Conservation (phyloP, 2,329 filamentous ascomycete genomes). For the Leptographium flavum region DNA sequence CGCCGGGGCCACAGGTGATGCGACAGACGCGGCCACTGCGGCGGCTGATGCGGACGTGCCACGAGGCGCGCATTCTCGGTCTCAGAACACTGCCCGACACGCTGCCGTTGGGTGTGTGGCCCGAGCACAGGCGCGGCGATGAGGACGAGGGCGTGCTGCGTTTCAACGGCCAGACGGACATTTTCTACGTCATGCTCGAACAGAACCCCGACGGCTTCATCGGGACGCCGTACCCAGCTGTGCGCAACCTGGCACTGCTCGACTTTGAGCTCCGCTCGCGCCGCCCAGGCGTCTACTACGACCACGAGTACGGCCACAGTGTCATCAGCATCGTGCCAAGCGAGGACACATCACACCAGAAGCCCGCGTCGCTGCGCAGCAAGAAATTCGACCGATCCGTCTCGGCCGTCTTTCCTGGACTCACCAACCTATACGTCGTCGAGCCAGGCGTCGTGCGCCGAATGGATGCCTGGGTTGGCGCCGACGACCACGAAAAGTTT, state of each 20-base stretch:
- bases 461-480: conserved; percentile 4
- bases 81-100: conserved; percentile 7
- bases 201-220: too few species aligned
- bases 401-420: conserved; percentile 3
- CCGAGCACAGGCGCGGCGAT: neutral
- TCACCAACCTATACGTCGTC: conserved; percentile 7
- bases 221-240: neutral
- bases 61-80: conserved; percentile 8
- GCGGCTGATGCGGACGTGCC: conserved; percentile 6
- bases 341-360: conserved; percentile 4
- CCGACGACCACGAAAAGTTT: neutral
- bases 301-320: neutral
- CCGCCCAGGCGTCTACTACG: conserved; percentile 1
- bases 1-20: neutral
- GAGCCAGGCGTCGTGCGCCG: conserved; percentile 4
- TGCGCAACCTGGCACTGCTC: conserved; percentile 5
- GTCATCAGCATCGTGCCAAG: neutral
- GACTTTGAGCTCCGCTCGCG: conserved; percentile 3
- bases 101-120: conserved; percentile 1
- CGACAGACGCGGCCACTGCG: conserved; percentile 1
- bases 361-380: conserved; percentile 2
- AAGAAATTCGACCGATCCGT: neutral
- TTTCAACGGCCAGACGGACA: conserved; percentile 7
- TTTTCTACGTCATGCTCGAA: too few species aligned
- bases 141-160: conserved; percentile 3